These are phyloP conservation scores for Sarocladium oryzae DNA, from an alignment of 2,329 filamentous ascomycete genomes.

Conservation along the genomic window DNA sequence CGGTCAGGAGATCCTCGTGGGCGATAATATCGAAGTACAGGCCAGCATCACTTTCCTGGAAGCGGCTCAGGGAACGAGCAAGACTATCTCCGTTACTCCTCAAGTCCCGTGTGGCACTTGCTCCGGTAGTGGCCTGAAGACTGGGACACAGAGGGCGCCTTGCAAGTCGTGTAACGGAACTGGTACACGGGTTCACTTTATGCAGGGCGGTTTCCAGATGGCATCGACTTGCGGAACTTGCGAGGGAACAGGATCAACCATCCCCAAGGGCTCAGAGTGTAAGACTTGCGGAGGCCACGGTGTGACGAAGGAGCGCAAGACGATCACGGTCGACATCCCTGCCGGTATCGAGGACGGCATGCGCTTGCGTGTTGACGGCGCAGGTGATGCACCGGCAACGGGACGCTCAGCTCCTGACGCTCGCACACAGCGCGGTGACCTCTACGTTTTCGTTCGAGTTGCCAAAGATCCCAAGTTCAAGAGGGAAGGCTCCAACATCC, in stretches of 20 bases:
- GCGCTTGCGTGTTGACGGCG: conserved; percentile 76
- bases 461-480: conserved; percentile 87
- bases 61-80: conserved; percentile 82
- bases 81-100: conserved; percentile 83
- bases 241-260: conserved; percentile 67
- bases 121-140: conserved; percentile 75
- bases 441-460: conserved; percentile 87
- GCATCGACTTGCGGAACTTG: conserved; percentile 80
- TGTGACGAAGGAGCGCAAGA: conserved; percentile 75
- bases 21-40: conserved; percentile 93
- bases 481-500: conserved; percentile 78
- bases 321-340: conserved; percentile 84
- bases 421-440: conserved; percentile 70
- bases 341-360: conserved; percentile 96
- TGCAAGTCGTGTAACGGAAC: conserved; percentile 82
- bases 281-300: conserved; percentile 73
- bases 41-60: conserved; percentile 93
- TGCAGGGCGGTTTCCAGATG: conserved; percentile 95
- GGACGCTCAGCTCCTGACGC: conserved; percentile 59
- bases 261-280: conserved; percentile 78
- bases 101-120: conserved; percentile 78
- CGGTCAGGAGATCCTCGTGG: conserved; percentile 74
- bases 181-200: conserved; percentile 78
- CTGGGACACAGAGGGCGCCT: conserved; percentile 63
- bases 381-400: conserved; percentile 80